A percentile compares a stretch with the other conserved stretches of the same genome.
Evolutionary conservation across 2,329 filamentous ascomycete genomes (phyloP).

Genomic region (Trichoderma pleuroti): DNA sequence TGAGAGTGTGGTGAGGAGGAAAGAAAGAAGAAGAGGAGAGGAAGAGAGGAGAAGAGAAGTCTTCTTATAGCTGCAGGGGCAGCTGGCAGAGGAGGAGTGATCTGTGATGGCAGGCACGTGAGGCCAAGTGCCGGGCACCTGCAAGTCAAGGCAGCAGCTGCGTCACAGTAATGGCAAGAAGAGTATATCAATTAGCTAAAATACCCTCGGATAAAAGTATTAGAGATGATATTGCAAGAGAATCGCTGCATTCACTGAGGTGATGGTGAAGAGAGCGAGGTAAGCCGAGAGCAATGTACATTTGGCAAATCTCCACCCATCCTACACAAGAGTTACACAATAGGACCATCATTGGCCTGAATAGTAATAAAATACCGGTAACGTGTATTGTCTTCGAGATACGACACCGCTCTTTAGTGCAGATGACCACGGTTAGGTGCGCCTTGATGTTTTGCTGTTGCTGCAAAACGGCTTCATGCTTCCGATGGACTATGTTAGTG

Average conservation of each 20-base stretch:
- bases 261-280: background rate
- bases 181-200: background rate
- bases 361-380: background rate
- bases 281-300: background rate
- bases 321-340: background rate
- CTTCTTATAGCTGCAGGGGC: conserved; percentile 11
- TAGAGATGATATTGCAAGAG: background rate
- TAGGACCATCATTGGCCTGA: background rate
- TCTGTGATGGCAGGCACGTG: conserved; percentile 11
- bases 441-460: background rate
- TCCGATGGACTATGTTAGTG: background rate
- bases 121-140: background rate
- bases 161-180: background rate
- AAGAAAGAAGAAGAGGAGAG: conserved; percentile 3
- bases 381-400: background rate
- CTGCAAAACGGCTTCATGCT: background rate
- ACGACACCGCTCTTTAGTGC: background rate
- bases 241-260: background rate
- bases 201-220: background rate
- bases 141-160: background rate
- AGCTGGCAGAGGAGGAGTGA: background rate
- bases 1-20: background rate
- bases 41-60: background rate
- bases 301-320: background rate
- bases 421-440: background rate